Conservation (phyloP, 2,329 filamentous ascomycete genomes). For the Pseudonectria buxi region DNA sequence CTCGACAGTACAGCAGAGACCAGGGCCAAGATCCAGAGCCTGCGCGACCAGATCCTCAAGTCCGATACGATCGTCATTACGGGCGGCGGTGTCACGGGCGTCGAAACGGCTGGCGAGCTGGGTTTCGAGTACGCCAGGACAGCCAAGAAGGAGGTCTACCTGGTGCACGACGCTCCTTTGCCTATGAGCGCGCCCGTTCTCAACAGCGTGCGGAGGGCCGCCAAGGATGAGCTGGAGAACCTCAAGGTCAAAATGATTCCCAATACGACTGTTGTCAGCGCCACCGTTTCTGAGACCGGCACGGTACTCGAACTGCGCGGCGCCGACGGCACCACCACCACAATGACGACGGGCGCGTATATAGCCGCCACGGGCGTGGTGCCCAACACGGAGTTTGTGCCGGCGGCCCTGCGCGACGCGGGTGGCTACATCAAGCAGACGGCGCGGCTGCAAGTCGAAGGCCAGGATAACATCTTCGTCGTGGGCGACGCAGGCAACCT, state of each 20-base stretch:
- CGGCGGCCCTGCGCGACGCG: constrained; percentile 29
- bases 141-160: constrained; percentile 40
- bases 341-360: constrained; percentile 37
- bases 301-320: constrained; percentile 29
- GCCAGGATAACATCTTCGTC: constrained; percentile 36
- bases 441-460: constrained; percentile 28
- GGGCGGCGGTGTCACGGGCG: constrained; percentile 44
- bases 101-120: constrained; percentile 46
- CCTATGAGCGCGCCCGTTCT: constrained; percentile 30
- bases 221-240: constrained; percentile 33
- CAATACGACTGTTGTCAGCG: constrained; percentile 31
- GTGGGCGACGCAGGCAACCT: constrained; percentile 38
- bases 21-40: constrained; percentile 28
- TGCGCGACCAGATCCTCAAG: constrained; percentile 31
- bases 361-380: constrained; percentile 40
- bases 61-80: constrained; percentile 45
- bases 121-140: constrained; percentile 38
- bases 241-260: constrained; percentile 37
- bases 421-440: constrained; percentile 32
- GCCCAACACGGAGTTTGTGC: constrained; percentile 40
- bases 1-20: constrained; percentile 37
- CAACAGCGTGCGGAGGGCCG: constrained; percentile 32
- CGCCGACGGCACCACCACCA: constrained; percentile 28
- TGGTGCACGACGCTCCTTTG: constrained; percentile 32
- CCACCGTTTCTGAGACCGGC: constrained; percentile 18